Base-by-base conservation (phyloP, 495 filamentous ascomycete genomes). In the Xylaria venustula region DNA sequence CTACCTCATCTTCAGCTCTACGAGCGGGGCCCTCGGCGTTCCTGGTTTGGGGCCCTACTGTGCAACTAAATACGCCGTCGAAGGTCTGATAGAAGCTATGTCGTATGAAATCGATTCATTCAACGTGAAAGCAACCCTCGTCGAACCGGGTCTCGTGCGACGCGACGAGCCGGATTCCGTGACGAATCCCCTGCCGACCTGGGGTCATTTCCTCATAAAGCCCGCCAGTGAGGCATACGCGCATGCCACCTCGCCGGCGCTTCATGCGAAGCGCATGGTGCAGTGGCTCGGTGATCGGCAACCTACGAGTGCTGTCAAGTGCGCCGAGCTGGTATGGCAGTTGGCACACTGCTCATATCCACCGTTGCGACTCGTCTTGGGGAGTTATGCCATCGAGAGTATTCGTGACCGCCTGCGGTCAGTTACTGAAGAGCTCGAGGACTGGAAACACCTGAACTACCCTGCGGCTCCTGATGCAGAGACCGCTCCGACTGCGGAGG, bases 241-340 rank as follows among this genome's bases (percentile, higher is more conserved):
- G 11, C 83, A 87, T 6, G 73, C 87, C 3, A 90, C 87, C 0
- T 83, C 88, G 22, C 94, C 94, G 1, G 90, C 94, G 7, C 82
- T 91, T 23, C 94, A 98, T 75, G 92, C 93, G 11, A 89, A 90
- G 65, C 81, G 94, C 17, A 93, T 98, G 86, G 83, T 97, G n/a
- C 90, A 94, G 74, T 98, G 94, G 94, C 77, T 98, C 1, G 89
- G 89, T 19, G 91, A 97, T 58, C 85, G 89, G 58, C 92, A 97
- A 74, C 94, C 93, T 3, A 93, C 91, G 8, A 95, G 90, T 65
- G 92, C 91, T 9, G 88, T 96, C 49, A 94, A 94, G 74, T 91
- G 91, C 58, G 93, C 93, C n/a, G 90, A 97, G 79, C 77, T 97
- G 61, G 88, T 97, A 7, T 98, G 94, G 94, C 91, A 98, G 79